phyloP scores from a whole-genome alignment of 257 asterid species.

The Lavandula angustifolia region DNA sequence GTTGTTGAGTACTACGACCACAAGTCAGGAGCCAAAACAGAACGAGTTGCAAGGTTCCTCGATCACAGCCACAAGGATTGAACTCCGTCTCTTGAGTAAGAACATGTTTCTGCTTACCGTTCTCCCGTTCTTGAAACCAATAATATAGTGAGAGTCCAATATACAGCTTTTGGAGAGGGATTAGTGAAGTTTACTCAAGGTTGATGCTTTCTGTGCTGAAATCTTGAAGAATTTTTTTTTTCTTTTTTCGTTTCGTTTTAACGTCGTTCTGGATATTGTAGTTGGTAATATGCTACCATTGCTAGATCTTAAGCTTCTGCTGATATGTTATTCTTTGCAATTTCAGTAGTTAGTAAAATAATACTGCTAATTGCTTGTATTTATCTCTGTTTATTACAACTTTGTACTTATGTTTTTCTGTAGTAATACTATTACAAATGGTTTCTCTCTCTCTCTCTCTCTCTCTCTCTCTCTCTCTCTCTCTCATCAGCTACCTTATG shows the following conservation, averaged over 20 bases:
- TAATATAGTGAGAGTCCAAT: not conserved
- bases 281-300: too few species aligned
- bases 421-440: too few species aligned
- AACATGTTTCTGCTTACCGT: not conserved
- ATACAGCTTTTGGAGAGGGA: not conserved
- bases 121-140: too few species aligned
- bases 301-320: conserved; percentile 14
- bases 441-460: too few species aligned
- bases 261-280: too few species aligned
- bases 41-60: conserved; percentile 81
- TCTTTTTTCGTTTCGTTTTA: too few species aligned
- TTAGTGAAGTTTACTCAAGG: not conserved
- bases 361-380: not conserved
- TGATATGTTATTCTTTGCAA: conserved; percentile 11
- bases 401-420: too few species aligned
- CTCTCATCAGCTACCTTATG: too few species aligned
- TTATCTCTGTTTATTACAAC: not conserved
- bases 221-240: too few species aligned
- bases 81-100: not conserved
- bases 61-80: conserved; percentile 39
- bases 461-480: too few species aligned
- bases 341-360: conserved; percentile 10
- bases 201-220: too few species aligned
- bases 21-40: conserved; percentile 74
- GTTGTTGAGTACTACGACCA: conserved; percentile 85